phyloP scores from a whole-genome alignment of 176 grass and related monocot species.

The Bromus sterilis region DNA sequence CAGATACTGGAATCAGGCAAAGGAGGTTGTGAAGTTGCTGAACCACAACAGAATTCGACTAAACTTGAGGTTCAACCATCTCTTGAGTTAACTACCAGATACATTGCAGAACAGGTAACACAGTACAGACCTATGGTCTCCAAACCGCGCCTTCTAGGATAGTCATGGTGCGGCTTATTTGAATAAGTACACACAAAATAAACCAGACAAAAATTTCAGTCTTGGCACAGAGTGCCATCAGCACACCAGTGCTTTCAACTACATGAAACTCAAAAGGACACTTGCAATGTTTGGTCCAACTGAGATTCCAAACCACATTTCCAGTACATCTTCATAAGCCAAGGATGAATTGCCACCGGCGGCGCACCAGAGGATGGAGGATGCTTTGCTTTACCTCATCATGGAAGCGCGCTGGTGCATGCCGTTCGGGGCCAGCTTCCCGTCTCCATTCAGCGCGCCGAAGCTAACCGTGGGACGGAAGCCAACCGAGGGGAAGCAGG shows the following conservation, averaged over 20 bases:
- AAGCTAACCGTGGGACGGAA: slow-evolving; percentile 19
- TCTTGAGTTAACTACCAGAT: not conserved
- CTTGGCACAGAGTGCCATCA: not conserved
- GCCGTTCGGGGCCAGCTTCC: slow-evolving; percentile 15
- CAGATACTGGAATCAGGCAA: not conserved
- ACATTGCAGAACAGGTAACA: not conserved
- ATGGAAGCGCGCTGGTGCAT: slow-evolving; percentile 27
- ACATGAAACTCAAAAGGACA: not conserved
- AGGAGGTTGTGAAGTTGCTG: not conserved
- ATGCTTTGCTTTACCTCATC: slow-evolving; percentile 32
- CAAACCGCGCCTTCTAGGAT: not conserved
- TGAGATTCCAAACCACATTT: slow-evolving; percentile 28
- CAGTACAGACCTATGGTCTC: not conserved
- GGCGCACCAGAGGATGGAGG: slow-evolving; percentile 11
- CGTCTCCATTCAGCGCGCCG: slow-evolving; percentile 7
- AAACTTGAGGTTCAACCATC: not conserved
- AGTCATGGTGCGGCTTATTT: not conserved
- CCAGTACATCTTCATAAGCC: slow-evolving; percentile 58
- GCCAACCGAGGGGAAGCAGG: slow-evolving; percentile 22
- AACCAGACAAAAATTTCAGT: not conserved
- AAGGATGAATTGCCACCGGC: slow-evolving; percentile 98
- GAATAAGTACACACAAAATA: not conserved
- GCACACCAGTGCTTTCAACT: slow-evolving; percentile 1
- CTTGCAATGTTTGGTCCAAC: slow-evolving; percentile 6
- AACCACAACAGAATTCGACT: not conserved